Percentiles rank a stretch among this genome's conserved stretches.
Evolutionary conservation across 192 early-diverging fungal genomes (phyloP).

Genomic region (Bifiguratus adelaidae): DNA sequence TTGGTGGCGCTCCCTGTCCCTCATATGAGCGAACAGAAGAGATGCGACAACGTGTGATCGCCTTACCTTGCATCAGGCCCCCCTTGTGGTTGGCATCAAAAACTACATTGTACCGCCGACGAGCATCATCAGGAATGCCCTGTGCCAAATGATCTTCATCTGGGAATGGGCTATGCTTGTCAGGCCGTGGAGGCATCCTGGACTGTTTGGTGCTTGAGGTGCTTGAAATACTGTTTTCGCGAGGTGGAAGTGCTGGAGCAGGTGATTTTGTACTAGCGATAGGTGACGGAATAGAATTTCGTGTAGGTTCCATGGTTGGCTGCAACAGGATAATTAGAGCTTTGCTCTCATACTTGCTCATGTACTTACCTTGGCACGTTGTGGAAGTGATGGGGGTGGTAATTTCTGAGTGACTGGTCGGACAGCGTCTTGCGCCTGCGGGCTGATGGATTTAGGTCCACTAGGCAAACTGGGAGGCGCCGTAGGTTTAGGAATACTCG

Average conservation of each 20-base stretch:
- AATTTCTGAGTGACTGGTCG: too few relatives aligned
- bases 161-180: background rate
- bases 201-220: background rate
- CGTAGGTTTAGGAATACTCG: too few relatives aligned
- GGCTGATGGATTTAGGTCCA: too few relatives aligned
- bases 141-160: background rate
- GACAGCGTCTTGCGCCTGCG: too few relatives aligned
- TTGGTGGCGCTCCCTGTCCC: background rate
- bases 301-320: too few relatives aligned
- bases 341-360: too few relatives aligned
- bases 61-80: conserved; percentile 22
- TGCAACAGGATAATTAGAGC: too few relatives aligned
- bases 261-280: background rate
- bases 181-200: background rate
- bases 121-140: conserved; percentile 11
- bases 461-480: too few relatives aligned
- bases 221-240: background rate
- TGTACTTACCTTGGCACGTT: too few relatives aligned
- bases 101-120: conserved; percentile 18
- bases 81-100: conserved; percentile 9
- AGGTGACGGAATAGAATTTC: background rate
- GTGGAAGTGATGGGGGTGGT: too few relatives aligned
- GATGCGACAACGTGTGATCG: background rate
- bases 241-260: background rate
- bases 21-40: background rate